Evolutionary conservation across 2,329 filamentous ascomycete genomes (phyloP), one percentile per base, ranked within the genome.

Genomic region (Ceratocystis variospora): DNA sequence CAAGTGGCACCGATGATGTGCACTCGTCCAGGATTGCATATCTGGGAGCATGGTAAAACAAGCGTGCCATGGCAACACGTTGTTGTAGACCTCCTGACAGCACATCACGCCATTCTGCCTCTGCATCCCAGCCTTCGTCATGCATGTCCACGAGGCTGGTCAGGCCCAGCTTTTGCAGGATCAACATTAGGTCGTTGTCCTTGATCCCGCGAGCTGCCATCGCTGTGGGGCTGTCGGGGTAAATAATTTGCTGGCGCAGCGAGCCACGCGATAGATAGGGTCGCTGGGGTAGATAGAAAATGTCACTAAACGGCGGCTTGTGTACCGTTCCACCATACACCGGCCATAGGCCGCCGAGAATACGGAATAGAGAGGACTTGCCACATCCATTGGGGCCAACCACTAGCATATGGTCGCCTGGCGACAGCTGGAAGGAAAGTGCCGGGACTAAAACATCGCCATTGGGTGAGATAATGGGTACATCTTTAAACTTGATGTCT

Each of bases 11-110:
- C 64, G 86, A 90, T 66, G 87, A 92, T 5, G 94, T 99, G 76
- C 94, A 99, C 77, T 99, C 94, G 74, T 99, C 94, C 46, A 99
- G 80, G 70, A 99, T 99, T 10, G 94, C 94, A 75, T 96, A 97
- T 71, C 88, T 87, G 0, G 93, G 93, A 8, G 85, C 82, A 76
- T 97, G 93, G 76, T 97, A 97, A 76, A 96, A 96, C 19, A 96
- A 82, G 0, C 94, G 83, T 0, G 94, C 94, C 90, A 97, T 97
- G 68, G 94, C 94, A 25, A 99, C 89, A 64, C 94, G 88, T 78
- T 99, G 94, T 77, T 99, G 94, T 22, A 96, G 80, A 5, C 94
- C 94, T 12, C 90, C 90, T 0, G 90, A 96, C 33, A 99, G 82
- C 0, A 96, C 90, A 71, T 97, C 93, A 61, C 91, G 87, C 94